Percentiles rank a stretch among this genome's conserved stretches.
phyloP scores from a whole-genome alignment of 352 stramenopile genomes.

The Blastocystis sp. region DNA sequence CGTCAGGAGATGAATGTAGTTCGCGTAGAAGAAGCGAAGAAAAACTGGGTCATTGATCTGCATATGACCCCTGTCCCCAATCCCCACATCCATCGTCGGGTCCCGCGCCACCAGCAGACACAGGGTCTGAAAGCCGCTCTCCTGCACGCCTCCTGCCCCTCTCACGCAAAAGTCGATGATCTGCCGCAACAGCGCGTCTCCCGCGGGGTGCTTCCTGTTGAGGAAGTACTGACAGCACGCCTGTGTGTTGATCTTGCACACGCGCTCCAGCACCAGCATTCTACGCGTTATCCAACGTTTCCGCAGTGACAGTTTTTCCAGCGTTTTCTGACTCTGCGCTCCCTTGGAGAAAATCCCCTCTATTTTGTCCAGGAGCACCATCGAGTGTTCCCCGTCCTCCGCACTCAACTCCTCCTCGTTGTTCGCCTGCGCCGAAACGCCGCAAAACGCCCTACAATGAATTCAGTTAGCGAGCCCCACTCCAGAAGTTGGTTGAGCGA shows the following conservation, averaged over 20 bases:
- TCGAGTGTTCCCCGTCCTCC: not conserved
- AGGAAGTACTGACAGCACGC: conserved; percentile 31
- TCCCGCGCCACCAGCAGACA: conserved; percentile 1
- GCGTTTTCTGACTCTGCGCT: not conserved
- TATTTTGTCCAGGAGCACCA: conserved; percentile 21
- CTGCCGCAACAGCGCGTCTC: not conserved
- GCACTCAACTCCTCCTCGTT: not conserved
- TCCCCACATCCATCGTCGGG: not conserved
- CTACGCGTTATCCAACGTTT: not conserved
- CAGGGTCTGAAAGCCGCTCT: conserved; percentile 49
- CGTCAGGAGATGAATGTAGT: not conserved
- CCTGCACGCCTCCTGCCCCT: conserved; percentile 34
- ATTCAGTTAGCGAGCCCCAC: not conserved
- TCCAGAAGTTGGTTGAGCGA: not conserved
- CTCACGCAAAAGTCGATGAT: not conserved
- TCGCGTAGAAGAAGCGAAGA: conserved; percentile 1
- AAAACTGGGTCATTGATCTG: conserved; percentile 2
- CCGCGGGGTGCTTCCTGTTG: not conserved
- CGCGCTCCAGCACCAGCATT: conserved; percentile 25
- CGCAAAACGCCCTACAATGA: conserved; percentile 31
- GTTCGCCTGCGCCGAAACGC: not conserved
- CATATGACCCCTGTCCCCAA: not conserved
- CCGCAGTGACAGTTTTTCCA: conserved; percentile 39
- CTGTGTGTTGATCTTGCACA: conserved; percentile 13
- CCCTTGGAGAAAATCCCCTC: not conserved